These are phyloP conservation scores for Aureobasidium namibiae DNA, from an alignment of 2,329 filamentous ascomycete genomes.

Conservation along the genomic window DNA sequence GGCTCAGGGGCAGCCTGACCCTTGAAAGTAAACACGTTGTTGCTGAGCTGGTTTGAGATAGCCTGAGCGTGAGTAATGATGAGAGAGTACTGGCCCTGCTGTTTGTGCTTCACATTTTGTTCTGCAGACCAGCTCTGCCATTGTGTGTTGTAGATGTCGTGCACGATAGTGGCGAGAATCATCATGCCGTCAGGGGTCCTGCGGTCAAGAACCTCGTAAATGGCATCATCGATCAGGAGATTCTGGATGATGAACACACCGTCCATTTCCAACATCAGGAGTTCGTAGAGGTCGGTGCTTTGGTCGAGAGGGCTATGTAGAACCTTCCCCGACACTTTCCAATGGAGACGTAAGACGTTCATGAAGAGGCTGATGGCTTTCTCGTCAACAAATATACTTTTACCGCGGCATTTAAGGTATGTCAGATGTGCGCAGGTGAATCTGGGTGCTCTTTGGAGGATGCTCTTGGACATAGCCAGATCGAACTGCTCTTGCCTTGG, in stretches of 20 bases:
- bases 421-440: not conserved
- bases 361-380: not conserved
- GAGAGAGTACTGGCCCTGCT: not conserved
- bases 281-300: not conserved
- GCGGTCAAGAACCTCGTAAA: not conserved
- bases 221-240: not conserved
- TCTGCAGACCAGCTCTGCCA: not conserved
- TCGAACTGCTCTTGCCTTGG: not conserved
- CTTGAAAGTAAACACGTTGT: slow-evolving; percentile 2
- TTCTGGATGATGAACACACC: not conserved
- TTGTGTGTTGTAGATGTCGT: not conserved
- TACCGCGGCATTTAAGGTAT: not conserved
- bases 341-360: not conserved
- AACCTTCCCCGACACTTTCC: not conserved
- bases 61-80: slow-evolving; percentile 1
- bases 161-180: not conserved
- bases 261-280: not conserved
- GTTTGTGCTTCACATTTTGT: not conserved
- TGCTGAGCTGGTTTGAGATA: not conserved
- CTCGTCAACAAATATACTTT: not conserved
- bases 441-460: not conserved
- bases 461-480: not conserved
- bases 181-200: not conserved
- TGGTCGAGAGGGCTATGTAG: not conserved
- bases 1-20: not conserved